Evolutionary conservation across 2,329 filamentous ascomycete species (phyloP).

Genomic region (Cladosporium sp.): DNA sequence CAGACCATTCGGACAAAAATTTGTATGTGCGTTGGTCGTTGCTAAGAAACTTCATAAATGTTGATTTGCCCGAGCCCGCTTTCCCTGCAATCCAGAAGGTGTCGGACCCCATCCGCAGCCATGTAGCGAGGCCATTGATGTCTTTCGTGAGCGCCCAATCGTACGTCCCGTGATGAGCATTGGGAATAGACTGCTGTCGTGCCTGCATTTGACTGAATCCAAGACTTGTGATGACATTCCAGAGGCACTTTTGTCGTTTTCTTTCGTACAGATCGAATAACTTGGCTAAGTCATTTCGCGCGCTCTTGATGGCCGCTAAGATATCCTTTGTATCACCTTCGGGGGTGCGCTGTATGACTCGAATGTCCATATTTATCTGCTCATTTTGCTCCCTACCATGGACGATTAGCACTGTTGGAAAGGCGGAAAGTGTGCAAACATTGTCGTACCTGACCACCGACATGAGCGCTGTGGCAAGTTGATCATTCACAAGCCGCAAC

Average conservation of each 20-base stretch:
- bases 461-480: not conserved
- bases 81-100: not conserved
- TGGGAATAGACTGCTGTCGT: not conserved
- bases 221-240: not conserved
- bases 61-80: conserved; percentile 2
- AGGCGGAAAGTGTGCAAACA: too few species aligned
- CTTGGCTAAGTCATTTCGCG: not conserved
- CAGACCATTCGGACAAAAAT: not conserved
- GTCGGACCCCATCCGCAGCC: not conserved
- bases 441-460: not conserved
- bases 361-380: not conserved
- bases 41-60: not conserved
- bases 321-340: not conserved
- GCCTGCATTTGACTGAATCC: not conserved
- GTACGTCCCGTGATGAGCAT: not conserved
- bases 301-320: not conserved
- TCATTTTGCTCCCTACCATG: not conserved
- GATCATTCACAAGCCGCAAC: not conserved
- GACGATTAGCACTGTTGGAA: too few species aligned
- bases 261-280: not conserved
- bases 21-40: not conserved
- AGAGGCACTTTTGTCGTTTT: not conserved
- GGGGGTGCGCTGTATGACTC: not conserved
- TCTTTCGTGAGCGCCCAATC: not conserved
- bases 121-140: not conserved